phyloP scores from a whole-genome alignment of 345 rosid genomes.

The Heritiera littoralis region DNA sequence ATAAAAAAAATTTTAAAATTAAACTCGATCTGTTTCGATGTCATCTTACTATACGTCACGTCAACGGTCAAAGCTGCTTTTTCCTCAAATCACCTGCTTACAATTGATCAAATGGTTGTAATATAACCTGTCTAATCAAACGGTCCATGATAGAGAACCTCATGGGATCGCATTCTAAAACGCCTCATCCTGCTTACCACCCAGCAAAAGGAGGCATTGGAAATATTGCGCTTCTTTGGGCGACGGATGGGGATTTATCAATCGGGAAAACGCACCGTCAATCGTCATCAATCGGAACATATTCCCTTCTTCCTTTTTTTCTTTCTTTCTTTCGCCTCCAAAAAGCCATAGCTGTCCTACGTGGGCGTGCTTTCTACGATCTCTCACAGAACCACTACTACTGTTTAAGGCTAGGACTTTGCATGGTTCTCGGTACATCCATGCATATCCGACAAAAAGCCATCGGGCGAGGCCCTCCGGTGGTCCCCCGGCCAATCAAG shows the following conservation, averaged over 20 bases:
- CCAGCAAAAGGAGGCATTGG: too few species aligned
- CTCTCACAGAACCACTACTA: slow-evolving; percentile 16
- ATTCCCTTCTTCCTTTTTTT: slow-evolving; percentile 31
- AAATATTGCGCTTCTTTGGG: too few species aligned
- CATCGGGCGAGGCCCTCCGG: slow-evolving; percentile 23
- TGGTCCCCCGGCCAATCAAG: slow-evolving; percentile 31
- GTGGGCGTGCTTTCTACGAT: slow-evolving; percentile 65
- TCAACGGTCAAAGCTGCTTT: too few species aligned
- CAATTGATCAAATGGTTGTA: too few species aligned
- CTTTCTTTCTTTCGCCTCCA: slow-evolving; percentile 26
- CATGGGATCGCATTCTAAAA: too few species aligned
- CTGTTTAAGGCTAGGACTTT: not conserved
- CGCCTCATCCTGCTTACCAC: too few species aligned
- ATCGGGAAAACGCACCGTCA: slow-evolving; percentile 28
- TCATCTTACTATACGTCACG: too few species aligned
- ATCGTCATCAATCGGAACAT: slow-evolving; percentile 42
- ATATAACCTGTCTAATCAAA: too few species aligned
- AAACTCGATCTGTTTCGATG: too few species aligned
- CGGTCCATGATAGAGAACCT: too few species aligned
- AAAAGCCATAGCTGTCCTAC: slow-evolving; percentile 26
- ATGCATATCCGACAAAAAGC: slow-evolving; percentile 57
- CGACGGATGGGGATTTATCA: slow-evolving; percentile 33
- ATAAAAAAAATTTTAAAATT: too few species aligned
- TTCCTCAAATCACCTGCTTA: too few species aligned
- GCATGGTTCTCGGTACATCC: not conserved